phyloP scores from a whole-genome alignment of 2,329 filamentous ascomycete species.

The Parastagonospora avenae region DNA sequence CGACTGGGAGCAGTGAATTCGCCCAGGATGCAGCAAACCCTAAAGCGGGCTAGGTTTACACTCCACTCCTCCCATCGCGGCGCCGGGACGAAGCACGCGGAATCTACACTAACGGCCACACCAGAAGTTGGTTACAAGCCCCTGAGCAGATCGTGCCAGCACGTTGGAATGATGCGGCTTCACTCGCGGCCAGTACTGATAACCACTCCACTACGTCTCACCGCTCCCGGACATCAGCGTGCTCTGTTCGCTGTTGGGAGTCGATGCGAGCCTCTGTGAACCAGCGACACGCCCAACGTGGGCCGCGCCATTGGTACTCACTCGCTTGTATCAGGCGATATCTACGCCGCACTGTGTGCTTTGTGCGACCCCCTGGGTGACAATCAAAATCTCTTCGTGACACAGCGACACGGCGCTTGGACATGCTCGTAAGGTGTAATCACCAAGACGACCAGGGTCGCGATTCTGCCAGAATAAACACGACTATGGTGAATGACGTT shows the following conservation, averaged over 20 bases:
- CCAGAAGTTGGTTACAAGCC: constrained; percentile 30
- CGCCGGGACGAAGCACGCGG: constrained; percentile 41
- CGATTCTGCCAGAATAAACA: constrained; percentile 21
- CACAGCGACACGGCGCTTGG: constrained; percentile 17
- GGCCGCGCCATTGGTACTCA: constrained; percentile 23
- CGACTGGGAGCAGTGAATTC: constrained; percentile 14
- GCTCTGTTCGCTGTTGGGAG: constrained; percentile 6
- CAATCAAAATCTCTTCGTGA: constrained; percentile 21
- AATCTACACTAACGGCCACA: constrained; percentile 31
- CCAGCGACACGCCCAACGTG: constrained; percentile 16
- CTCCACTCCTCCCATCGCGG: constrained; percentile 32
- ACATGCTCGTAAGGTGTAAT: constrained; percentile 12
- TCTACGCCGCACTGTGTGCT: constrained; percentile 14
- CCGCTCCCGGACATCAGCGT: constrained; percentile 22
- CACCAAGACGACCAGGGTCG: constrained; percentile 16
- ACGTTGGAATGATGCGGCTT: constrained; percentile 21
- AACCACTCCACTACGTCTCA: constrained; percentile 22
- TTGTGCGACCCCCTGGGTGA: constrained; percentile 26
- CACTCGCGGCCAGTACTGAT: constrained; percentile 11
- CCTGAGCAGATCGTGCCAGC: constrained; percentile 38
- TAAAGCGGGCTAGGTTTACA: constrained; percentile 25
- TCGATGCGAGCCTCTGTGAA: constrained; percentile 12
- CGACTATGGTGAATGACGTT: constrained; percentile 6
- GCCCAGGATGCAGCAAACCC: constrained; percentile 11
- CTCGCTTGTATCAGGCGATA: constrained; percentile 15